Percentiles rank a stretch among this genome's conserved stretches.
Conservation (phyloP, 768 basidiomycete species). For the Ramaria rubella region DNA sequence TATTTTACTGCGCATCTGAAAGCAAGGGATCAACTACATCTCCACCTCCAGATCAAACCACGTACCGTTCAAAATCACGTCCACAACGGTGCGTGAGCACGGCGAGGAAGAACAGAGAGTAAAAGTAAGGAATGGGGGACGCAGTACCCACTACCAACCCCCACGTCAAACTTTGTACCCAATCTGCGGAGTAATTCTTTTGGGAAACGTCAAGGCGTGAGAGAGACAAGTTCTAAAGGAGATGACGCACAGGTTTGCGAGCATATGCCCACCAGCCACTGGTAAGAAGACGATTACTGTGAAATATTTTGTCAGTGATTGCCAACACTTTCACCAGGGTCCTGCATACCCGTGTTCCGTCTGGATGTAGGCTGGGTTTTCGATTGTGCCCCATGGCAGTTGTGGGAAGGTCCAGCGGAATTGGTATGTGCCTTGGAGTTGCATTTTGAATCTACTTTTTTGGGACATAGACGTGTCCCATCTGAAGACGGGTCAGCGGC, state of each 20-base stretch:
- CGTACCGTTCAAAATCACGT: constrained; percentile 88
- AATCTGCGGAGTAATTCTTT: constrained; percentile 95
- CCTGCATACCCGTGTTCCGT: constrained; percentile 78
- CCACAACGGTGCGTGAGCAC: constrained; percentile 88
- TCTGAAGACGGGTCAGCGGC: constrained; percentile 31
- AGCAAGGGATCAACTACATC: constrained; percentile 4
- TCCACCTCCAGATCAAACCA: neutral
- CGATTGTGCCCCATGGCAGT: constrained; percentile 70
- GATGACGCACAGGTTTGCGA: constrained; percentile 75
- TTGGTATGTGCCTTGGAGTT: constrained; percentile 78
- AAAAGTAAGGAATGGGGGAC: constrained; percentile 90
- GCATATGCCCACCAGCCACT: constrained; percentile 94
- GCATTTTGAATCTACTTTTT: constrained; percentile 97
- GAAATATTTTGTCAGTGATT: neutral
- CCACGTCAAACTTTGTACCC: constrained; percentile 81
- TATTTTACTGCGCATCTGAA: constrained; percentile 81
- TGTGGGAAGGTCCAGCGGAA: constrained; percentile 94
- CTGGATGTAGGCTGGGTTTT: constrained; percentile 88
- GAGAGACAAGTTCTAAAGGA: neutral
- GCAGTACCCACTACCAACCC: constrained; percentile 69
- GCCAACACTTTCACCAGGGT: neutral
- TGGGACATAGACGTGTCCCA: constrained; percentile 96
- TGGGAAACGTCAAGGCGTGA: neutral
- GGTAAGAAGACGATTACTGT: constrained; percentile 81
- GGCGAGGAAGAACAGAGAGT: constrained; percentile 91